Conservation (phyloP, 495 filamentous ascomycete species). For the Hyaloscypha finlandica region DNA sequence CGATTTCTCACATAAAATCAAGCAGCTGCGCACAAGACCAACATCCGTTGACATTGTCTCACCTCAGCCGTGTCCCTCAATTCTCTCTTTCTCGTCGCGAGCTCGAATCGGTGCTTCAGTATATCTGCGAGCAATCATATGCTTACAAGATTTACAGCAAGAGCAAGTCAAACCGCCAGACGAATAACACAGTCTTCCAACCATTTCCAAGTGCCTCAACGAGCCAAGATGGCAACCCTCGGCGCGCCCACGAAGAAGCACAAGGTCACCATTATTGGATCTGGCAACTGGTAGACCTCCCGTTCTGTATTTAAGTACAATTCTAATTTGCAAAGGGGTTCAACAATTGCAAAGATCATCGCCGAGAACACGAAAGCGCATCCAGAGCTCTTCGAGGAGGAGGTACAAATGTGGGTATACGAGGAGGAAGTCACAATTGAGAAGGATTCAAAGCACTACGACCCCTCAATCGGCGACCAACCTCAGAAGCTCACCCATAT, state of each 20-base stretch:
- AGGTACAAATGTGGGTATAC: constrained; percentile 97
- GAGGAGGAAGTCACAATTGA: constrained; percentile 81
- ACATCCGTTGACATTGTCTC: not conserved
- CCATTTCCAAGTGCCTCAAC: constrained; percentile 13
- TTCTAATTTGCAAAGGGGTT: constrained; percentile 63
- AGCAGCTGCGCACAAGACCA: constrained; percentile 10
- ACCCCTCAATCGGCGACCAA: constrained; percentile 42
- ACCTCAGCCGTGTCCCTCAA: constrained; percentile 1
- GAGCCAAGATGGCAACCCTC: constrained; percentile 39
- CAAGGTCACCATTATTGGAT: constrained; percentile 92
- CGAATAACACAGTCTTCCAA: constrained; percentile 20
- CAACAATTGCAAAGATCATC: constrained; percentile 94
- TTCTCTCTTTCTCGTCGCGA: constrained; percentile 2
- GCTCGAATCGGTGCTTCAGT: not conserved
- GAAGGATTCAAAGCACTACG: constrained; percentile 62
- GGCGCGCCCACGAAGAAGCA: constrained; percentile 64
- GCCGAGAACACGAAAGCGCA: constrained; percentile 85
- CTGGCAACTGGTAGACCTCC: constrained; percentile 83
- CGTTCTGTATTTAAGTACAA: constrained; percentile 1
- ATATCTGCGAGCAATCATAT: constrained; percentile 9
- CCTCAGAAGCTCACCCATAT: constrained; percentile 84
- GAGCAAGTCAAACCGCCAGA: constrained; percentile 16
- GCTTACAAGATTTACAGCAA: constrained; percentile 17
- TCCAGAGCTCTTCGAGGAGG: constrained; percentile 76
- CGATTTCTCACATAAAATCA: not conserved